These are phyloP conservation scores for Rhynchosporium agropyri DNA, from an alignment of 2,329 filamentous ascomycete species.

Conservation along the genomic window DNA sequence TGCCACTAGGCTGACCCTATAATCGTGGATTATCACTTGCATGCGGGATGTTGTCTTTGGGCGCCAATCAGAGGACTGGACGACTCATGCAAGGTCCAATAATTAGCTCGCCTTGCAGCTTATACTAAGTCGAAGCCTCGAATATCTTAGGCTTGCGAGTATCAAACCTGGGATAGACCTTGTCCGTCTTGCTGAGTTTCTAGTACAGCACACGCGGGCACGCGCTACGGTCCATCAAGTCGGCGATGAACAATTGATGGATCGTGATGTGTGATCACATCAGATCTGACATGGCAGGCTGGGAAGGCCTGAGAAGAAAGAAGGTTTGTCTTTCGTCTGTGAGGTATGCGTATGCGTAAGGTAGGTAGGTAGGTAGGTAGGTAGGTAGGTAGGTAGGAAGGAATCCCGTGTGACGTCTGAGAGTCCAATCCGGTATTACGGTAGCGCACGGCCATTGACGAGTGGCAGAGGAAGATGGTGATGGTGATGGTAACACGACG, in stretches of 20 bases:
- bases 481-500: conserved; percentile 8
- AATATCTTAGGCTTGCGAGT: background rate
- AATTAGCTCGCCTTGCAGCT: background rate
- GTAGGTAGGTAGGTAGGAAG: background rate
- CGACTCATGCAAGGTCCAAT: conserved; percentile 13
- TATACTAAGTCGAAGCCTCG: background rate
- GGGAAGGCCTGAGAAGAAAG: background rate
- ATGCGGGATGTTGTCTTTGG: conserved; percentile 10
- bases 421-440: conserved; percentile 2
- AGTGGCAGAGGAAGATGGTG: background rate
- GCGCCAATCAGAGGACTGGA: conserved; percentile 3
- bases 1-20: conserved; percentile 13
- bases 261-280: background rate
- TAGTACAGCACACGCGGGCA: too few relatives aligned
- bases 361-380: too few relatives aligned
- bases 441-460: conserved; percentile 7
- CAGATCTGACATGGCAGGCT: background rate
- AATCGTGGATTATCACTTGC: background rate
- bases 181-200: background rate
- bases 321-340: background rate
- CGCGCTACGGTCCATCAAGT: background rate
- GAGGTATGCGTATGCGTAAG: background rate
- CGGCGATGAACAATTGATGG: conserved; percentile 1
- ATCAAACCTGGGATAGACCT: background rate
- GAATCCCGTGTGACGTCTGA: conserved; percentile 8